These are phyloP conservation scores for Daldinia grandis DNA, from an alignment of 495 filamentous ascomycete species.

Conservation along the genomic window DNA sequence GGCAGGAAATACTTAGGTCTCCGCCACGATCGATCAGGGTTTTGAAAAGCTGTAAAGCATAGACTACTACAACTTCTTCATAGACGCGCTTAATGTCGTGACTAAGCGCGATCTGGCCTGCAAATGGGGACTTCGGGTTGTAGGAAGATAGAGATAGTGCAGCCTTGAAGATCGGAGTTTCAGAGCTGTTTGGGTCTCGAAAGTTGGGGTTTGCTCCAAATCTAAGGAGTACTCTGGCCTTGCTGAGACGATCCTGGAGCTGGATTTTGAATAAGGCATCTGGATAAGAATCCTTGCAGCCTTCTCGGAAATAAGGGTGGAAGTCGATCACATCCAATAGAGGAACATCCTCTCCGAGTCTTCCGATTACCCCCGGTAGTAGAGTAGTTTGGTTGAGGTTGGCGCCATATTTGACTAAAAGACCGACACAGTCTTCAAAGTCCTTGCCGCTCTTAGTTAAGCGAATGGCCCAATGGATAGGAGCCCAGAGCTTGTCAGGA, in stretches of 20 bases:
- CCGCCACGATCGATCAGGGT: constrained; percentile 1
- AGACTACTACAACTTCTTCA: background rate
- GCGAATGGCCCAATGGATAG: constrained; percentile 13
- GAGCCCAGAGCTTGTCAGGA: background rate
- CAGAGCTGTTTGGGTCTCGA: background rate
- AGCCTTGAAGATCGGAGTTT: constrained; percentile 1
- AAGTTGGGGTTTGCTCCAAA: constrained; percentile 11
- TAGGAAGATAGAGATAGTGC: background rate
- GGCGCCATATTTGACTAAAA: background rate
- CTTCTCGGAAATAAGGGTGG: background rate
- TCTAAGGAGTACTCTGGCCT: background rate
- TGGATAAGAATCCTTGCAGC: too few species aligned
- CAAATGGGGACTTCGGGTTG: background rate
- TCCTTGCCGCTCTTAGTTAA: background rate
- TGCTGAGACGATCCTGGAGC: background rate
- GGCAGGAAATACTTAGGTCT: background rate
- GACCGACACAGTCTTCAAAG: background rate
- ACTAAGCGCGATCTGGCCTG: background rate
- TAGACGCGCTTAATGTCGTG: background rate
- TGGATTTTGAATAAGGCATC: background rate
- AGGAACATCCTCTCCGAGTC: background rate
- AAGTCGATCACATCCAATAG: background rate
- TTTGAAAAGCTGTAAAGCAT: background rate
- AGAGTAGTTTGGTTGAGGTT: constrained; percentile 14
- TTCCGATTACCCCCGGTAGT: background rate